Conservation (phyloP, 768 basidiomycete species). For the Leccinellum albellum region DNA sequence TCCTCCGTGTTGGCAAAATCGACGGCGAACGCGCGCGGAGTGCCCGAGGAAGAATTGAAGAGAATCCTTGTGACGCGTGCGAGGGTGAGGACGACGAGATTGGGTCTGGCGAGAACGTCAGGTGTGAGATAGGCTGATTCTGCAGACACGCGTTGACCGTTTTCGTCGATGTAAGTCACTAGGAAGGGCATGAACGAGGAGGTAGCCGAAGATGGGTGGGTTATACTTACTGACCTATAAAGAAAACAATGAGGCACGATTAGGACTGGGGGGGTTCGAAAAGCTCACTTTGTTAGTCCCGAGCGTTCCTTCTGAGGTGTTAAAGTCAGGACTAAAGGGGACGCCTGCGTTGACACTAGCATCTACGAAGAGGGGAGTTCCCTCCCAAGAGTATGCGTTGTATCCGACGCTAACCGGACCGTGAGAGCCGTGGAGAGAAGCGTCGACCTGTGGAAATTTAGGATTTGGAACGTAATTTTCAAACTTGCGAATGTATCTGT, state of each 20-base stretch:
- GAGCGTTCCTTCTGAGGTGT: constrained; percentile 49
- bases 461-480: constrained; percentile 54
- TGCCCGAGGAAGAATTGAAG: constrained; percentile 41
- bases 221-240: constrained; percentile 42
- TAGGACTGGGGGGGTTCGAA: background rate
- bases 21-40: constrained; percentile 54
- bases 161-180: constrained; percentile 67
- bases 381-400: constrained; percentile 43
- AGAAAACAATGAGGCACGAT: background rate
- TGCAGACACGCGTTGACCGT: constrained; percentile 53
- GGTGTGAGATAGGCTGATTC: constrained; percentile 66
- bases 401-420: constrained; percentile 65
- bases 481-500: constrained; percentile 69
- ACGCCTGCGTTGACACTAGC: constrained; percentile 51
- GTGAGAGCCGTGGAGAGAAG: constrained; percentile 40
- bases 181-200: constrained; percentile 2
- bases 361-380: constrained; percentile 51
- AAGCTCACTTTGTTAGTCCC: constrained; percentile 57
- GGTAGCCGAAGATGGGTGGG: background rate
- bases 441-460: constrained; percentile 47
- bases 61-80: constrained; percentile 57
- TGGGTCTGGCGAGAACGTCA: constrained; percentile 59
- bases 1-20: constrained; percentile 45
- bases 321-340: constrained; percentile 53
- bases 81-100: constrained; percentile 56